Percentiles rank a stretch among this genome's conserved stretches.
These are phyloP conservation scores for Cytospora paraplurivora DNA, from an alignment of 2,329 filamentous ascomycete genomes.

Conservation along the genomic window DNA sequence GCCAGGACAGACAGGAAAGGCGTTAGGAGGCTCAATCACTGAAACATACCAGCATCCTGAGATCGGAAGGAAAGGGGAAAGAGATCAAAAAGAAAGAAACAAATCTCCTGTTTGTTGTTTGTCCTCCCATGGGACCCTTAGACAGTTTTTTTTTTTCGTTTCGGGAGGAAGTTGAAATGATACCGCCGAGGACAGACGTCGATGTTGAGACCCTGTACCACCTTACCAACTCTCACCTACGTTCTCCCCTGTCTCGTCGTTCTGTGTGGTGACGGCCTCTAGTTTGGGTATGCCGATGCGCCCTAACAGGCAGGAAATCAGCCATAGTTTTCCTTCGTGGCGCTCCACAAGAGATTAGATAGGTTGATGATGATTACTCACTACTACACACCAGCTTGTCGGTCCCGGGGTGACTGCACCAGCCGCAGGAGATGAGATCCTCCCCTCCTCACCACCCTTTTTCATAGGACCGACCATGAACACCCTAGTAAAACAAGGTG, in stretches of 20 bases:
- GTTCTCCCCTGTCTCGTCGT: background rate
- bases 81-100: background rate
- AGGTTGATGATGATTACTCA: too few species aligned
- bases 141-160: background rate
- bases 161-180: background rate
- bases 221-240: background rate
- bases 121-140: background rate
- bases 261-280: background rate
- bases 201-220: slow-evolving; percentile 12
- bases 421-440: too few species aligned
- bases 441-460: too few species aligned
- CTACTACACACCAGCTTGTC: too few species aligned
- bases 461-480: too few species aligned
- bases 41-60: slow-evolving; percentile 7
- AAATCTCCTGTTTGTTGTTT: background rate
- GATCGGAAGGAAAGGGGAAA: slow-evolving; percentile 9
- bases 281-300: background rate
- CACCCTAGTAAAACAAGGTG: too few species aligned
- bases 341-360: too few species aligned
- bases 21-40: slow-evolving; percentile 16
- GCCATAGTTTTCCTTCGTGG: background rate
- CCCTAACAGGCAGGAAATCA: background rate
- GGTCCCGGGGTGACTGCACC: too few species aligned
- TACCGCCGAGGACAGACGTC: slow-evolving; percentile 4
- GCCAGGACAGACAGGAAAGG: slow-evolving; percentile 2